Evolutionary conservation across 2,329 filamentous ascomycete genomes (phyloP).

Genomic region (Cucurbitaria berberidis): DNA sequence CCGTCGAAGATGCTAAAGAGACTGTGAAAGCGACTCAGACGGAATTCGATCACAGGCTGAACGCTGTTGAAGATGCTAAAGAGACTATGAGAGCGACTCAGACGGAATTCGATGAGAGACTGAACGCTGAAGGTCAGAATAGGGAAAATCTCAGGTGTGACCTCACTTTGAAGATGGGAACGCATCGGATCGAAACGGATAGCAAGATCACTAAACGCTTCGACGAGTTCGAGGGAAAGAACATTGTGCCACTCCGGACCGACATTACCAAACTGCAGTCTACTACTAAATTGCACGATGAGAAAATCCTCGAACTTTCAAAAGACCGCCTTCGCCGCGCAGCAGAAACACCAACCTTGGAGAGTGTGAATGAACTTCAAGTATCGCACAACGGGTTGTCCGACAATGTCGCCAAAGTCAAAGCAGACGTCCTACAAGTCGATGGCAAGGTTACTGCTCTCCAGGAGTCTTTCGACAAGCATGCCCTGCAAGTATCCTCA

Average conservation of each 20-base stretch:
- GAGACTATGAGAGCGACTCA: no score
- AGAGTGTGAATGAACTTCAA: background rate
- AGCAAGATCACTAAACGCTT: background rate
- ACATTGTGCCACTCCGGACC: background rate
- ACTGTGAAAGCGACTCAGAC: no score
- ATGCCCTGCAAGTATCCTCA: background rate
- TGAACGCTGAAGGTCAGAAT: background rate
- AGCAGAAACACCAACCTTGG: background rate
- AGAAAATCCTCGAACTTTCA: background rate
- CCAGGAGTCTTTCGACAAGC: background rate
- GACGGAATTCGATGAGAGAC: background rate
- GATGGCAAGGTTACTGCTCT: background rate
- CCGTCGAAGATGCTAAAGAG: no score
- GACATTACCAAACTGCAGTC: background rate
- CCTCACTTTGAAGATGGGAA: background rate
- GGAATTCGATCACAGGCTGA: no score
- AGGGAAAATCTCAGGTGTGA: background rate
- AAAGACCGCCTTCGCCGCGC: background rate
- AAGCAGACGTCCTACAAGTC: background rate
- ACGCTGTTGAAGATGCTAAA: no score
- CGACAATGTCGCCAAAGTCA: background rate
- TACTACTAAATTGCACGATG: background rate
- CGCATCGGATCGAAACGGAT: background rate
- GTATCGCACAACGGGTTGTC: background rate
- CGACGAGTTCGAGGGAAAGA: background rate